Base-by-base conservation (phyloP, 1,284 basidiomycete genomes). In the Cryptococcus floricola region DNA sequence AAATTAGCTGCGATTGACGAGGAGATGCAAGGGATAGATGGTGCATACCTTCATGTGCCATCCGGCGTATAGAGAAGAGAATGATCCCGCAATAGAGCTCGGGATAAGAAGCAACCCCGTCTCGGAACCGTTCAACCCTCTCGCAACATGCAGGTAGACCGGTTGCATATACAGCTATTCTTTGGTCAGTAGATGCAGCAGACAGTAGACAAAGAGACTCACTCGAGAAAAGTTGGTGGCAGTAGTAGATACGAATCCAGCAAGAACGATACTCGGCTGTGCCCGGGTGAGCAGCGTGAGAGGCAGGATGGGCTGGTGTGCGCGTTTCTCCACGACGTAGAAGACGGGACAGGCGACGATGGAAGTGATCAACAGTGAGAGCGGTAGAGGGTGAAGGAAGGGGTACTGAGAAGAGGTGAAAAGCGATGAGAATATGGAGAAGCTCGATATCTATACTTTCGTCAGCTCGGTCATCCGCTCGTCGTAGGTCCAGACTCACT, bases 111-210 rank as follows among this genome's bases (percentile, higher is more conserved):
- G 39, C 5, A 62, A 31, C 5, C 69, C 69, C 5, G 68, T 65
- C 10, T 65, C 45, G 5, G 54, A 58, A 0, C 64, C 64, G 43
- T 67, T 66, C 25, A 63, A 57, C 3, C 63, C 66, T 31, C 69
- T 39, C 16, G 62, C 56, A 8, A 69, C 59, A 39, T 71, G 66
- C 2, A 71, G 56, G 52, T 71, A 71, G 14, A 70, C 61, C 13
- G 69, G 69, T 25, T 70, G 63, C 62, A 67, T 65, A 57, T 63
- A 71, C 2, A 64, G 55, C 60, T 65, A 19, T 13, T 23, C 16
- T 13, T 31, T 23, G 27, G 48, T 50, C 50, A 14, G 41, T 46
- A 4, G 27, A 16, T 31, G 23, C 31, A 8, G 13, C 5, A 44
- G 8, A 18, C 12, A 4, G 3, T 27, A 37, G 23, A 38, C 34